Base-by-base conservation (phyloP, 2,329 filamentous ascomycete genomes). In the Ambrosiella xylebori region DNA sequence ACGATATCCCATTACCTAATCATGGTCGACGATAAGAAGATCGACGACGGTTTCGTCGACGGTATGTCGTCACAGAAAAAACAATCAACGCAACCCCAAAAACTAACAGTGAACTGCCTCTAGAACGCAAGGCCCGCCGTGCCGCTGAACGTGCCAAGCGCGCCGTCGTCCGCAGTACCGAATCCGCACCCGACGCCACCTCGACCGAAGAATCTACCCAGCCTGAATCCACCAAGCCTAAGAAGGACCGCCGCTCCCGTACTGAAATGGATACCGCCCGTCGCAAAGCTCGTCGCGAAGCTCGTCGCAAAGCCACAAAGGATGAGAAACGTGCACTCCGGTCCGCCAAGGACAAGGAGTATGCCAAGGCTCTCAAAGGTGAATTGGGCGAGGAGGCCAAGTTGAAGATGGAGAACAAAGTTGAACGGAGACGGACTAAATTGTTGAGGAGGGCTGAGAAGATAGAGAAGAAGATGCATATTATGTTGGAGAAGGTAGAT, bases 371-470 rank as follows among this genome's bases (percentile, higher is more conserved):
- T n/a, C 54, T 54, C 54, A 71, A 71, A 62, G 62, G 65, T 7
- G 70, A 72, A 61, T 73, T 71, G 66, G 68, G 66, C 53, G 69
- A 67, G 44, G 63, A 66, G 54, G 69, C 68, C 17, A 62, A 74
- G 54, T 66, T 71, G 27, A 61, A 61, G n/a, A 69, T 70, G 36
- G 70, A 70, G 38, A 67, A 72, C 35, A 70, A 70, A 63, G 66
- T 74, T 40, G 70, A 74, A 64, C 63, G 2, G 66, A 74, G 64
- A 71, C 69, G 1, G 62, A 65, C 19, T 70, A 71, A 65, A 61
- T 77, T 39, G 63, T 73, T 58, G 49, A 50, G 3, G 57, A 59
- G 54, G 57, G 54, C 59, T 50, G 58, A 52, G 57, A 59, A 39
- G 54, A 50, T 19, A 27, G 54, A 55, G 59, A 54, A 44, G 59